phyloP scores from a whole-genome alignment of 257 asterid species.

The Solanum stenotomum region DNA sequence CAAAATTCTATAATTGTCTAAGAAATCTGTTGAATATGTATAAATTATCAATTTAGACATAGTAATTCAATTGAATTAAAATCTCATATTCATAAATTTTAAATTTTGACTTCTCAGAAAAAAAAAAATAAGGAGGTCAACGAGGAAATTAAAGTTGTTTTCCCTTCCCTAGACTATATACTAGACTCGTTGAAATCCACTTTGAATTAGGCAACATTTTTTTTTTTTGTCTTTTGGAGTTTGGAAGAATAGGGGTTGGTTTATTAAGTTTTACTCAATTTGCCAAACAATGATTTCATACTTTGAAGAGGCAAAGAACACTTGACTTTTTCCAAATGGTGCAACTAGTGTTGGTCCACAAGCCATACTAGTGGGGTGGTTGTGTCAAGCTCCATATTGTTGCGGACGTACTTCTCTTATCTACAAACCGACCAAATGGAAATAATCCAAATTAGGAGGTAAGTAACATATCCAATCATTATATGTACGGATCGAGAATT shows the following conservation, averaged over 20 bases:
- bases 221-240: not conserved
- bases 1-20: too few relatives aligned
- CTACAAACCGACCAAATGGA: not conserved
- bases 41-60: too few relatives aligned
- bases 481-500: not conserved
- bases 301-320: not conserved
- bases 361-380: not conserved
- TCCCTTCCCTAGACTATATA: not conserved
- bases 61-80: too few relatives aligned
- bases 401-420: not conserved
- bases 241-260: not conserved
- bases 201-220: not conserved
- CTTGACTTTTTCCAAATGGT: not conserved
- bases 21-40: too few relatives aligned
- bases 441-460: not conserved
- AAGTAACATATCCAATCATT: not conserved
- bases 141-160: not conserved
- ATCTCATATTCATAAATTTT: too few relatives aligned
- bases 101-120: too few relatives aligned
- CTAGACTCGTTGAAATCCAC: not conserved
- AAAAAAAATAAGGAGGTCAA: not conserved
- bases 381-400: not conserved
- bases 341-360: not conserved
- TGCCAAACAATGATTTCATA: not conserved
- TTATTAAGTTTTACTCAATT: not conserved